Evolutionary conservation across 768 basidiomycete species (phyloP), one percentile per base, ranked within the genome.

Genomic region (Leccinum truebloodii): DNA sequence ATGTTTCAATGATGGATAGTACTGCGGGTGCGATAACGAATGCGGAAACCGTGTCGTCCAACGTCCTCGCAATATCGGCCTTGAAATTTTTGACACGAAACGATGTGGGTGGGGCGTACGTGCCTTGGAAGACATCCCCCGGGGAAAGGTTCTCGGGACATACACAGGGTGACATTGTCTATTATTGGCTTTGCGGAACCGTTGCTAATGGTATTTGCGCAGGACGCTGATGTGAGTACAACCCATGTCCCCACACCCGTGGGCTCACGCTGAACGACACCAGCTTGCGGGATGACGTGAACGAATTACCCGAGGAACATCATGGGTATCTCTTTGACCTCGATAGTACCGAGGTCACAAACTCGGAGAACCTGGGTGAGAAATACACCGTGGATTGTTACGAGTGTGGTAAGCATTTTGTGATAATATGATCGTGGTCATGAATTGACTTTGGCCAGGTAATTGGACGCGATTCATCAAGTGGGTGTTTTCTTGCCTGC

Each of bases 391-490:
- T 90, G 6, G 83, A 88, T 66, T 83, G 82, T 0, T 77, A 76
- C 54, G 67, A 66, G 1, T 76, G 70, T 62, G 88, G 88, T 86
- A 55, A 49, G 83, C 60, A 7, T 10, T 26, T 52, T 16, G 37
- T 26, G 39, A 53, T 34, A 34, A 53, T 34, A 34, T 30, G 49
- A 37, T 50, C 24, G 2, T 53, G 52, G 35, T 55, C 53, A 32
- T 50, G 46, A 37, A 58, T 49, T 68, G 57, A 64, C 49, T 39
- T 39, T 50, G 54, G 53, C 26, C 62, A 89, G 88, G 89, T 7
- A 90, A 90, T 64, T 90, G 89, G 89, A 86, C 87, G 8, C 80
- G 88, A 4, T 90, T 90, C 62, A 76, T 90, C 34, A 90, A 90
- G 88, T 88, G 63, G 60, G 85, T 41, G 14, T 35, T 28, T 16